Evolutionary conservation across 192 early-diverging fungal genomes (phyloP).

Genomic region (Geranomyces michiganensis): DNA sequence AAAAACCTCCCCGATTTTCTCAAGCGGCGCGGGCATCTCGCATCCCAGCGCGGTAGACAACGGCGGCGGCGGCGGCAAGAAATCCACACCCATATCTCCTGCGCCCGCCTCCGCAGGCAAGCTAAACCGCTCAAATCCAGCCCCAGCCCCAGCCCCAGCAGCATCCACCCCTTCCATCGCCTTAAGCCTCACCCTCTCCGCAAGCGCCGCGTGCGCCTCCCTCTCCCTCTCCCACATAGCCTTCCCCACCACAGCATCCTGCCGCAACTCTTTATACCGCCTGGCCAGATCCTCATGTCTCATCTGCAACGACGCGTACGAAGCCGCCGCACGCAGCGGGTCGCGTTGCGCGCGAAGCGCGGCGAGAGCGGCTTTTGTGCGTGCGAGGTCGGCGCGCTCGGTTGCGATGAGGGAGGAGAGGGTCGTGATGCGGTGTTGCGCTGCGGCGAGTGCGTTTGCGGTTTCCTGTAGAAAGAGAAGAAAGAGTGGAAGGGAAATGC

Average conservation of each 20-base stretch:
- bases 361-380: not conserved
- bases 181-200: not conserved
- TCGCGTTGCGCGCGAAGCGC: not conserved
- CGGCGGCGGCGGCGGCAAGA: too few relatives aligned
- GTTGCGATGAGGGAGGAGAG: slow-evolving; percentile 3
- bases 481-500: not conserved
- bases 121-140: too few relatives aligned
- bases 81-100: too few relatives aligned
- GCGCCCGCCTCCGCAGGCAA: too few relatives aligned
- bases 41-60: too few relatives aligned
- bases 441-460: slow-evolving; percentile 23
- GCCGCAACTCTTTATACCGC: slow-evolving; percentile 18
- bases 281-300: slow-evolving; percentile 29
- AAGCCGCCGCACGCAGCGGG: slow-evolving; percentile 16
- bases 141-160: not conserved
- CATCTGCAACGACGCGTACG: slow-evolving; percentile 17
- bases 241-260: slow-evolving; percentile 12
- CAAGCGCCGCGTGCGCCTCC: slow-evolving; percentile 12
- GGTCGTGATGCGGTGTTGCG: slow-evolving; percentile 9
- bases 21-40: too few relatives aligned
- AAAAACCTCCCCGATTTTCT: too few relatives aligned
- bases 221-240: slow-evolving; percentile 24
- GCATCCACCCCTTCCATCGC: not conserved
- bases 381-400: not conserved
- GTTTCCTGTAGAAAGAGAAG: slow-evolving; percentile 22